Evolutionary conservation across 805 yeast genomes (phyloP), one percentile per base, ranked within the genome.

Genomic region (Metschnikowia sp.): DNA sequence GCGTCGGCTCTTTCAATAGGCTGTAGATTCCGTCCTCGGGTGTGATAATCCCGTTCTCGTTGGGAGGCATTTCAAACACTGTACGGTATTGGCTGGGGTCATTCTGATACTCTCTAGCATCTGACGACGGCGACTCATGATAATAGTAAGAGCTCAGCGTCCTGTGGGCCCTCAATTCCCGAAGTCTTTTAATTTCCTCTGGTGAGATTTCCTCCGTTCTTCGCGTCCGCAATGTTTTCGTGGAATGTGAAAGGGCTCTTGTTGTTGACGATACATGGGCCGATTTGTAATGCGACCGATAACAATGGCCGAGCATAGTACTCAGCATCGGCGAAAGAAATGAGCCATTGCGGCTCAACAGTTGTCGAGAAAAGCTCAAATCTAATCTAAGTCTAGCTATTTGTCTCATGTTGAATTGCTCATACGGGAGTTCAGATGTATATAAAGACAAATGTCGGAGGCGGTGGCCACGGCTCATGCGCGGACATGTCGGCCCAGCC

Each of bases 1-100:
- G 65, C 4, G 92, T 86, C 1, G 97, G 97, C 57, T 88, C 88
- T 36, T 77, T 76, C 36, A 92, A 67, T 6, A 91, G 69, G 37
- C 75, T 71, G 29, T 81, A 77, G 19, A 86, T 75, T 0, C 86
- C 83, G 60, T 86, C 89, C 10, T 74, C 64, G 5, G 70, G 70
- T 3, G 78, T 75, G 22, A 84, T 75, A 18, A 81, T 58, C 1
- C 84, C 85, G 34, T 73, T 71, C 8, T 72, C 58, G 62, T 74
- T 74, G 29, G 77, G 72, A 6, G 74, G 73, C 12, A 61, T 53
- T 29, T 56, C 56, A 43, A 68, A 70, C 10, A 66, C 66, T 8
- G 70, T 61, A 26, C 65, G 63, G 50, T 57, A 47, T 29, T 58
- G 61, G n/a, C 66, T 53, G 6, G 74, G 66, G n/a, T 60, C 61